These are phyloP conservation scores for Harringtonia lauricola DNA, from an alignment of 2,329 filamentous ascomycete genomes.

Conservation along the genomic window DNA sequence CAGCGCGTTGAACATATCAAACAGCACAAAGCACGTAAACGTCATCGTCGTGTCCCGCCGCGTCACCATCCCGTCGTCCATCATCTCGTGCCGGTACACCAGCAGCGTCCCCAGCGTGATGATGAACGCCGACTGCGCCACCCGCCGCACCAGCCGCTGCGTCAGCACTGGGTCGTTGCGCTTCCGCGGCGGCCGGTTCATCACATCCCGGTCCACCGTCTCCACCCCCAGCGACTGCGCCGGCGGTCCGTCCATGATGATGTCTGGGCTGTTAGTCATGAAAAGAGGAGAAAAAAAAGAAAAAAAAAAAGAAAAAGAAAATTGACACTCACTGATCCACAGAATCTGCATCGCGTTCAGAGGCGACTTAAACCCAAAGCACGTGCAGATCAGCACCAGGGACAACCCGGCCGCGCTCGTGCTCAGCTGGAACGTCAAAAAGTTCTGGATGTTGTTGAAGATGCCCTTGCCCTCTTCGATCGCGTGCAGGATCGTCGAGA, in stretches of 20 bases:
- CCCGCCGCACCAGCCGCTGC: conserved; percentile 65
- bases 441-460: conserved; percentile 99
- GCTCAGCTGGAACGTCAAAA: conserved; percentile 95
- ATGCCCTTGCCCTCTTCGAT: conserved; percentile 99
- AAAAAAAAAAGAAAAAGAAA: not conserved
- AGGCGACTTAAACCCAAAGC: conserved; percentile 86
- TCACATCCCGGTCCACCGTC: conserved; percentile 85
- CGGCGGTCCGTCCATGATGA: conserved; percentile 97
- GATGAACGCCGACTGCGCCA: conserved; percentile 74
- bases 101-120: conserved; percentile 90
- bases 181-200: conserved; percentile 79
- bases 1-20: conserved; percentile 99
- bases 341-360: conserved; percentile 99
- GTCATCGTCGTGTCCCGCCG: conserved; percentile 98
- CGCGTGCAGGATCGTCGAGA: conserved; percentile 81
- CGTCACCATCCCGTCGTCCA: conserved; percentile 68
- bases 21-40: conserved; percentile 96
- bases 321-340: conserved; percentile 77
- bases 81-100: conserved; percentile 88
- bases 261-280: conserved; percentile 48
- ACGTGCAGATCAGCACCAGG: conserved; percentile 84
- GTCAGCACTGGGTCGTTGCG: conserved; percentile 90
- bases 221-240: conserved; percentile 96
- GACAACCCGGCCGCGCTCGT: conserved; percentile 90
- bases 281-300: not conserved